Conservation (phyloP, 2,329 filamentous ascomycete genomes). For the Fusarium longipes region DNA sequence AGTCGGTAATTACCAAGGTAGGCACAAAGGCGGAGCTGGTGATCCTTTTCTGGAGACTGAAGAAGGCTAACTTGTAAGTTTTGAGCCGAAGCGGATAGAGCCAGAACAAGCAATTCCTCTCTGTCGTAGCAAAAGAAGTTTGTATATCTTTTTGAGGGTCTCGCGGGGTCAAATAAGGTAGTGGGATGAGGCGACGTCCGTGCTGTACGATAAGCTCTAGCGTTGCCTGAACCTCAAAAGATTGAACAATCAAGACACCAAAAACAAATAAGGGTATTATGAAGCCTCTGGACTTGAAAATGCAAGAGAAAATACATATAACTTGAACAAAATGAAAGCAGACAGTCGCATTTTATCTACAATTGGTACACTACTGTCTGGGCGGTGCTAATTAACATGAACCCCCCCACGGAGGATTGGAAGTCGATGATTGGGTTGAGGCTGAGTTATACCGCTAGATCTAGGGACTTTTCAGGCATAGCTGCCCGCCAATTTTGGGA, state of each 20-base stretch:
- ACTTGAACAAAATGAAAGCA: constrained; percentile 15
- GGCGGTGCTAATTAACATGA: constrained; percentile 36
- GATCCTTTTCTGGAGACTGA: constrained; percentile 17
- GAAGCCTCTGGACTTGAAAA: not conserved
- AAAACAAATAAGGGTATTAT: not conserved
- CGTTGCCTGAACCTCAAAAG: not conserved
- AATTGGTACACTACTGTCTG: constrained; percentile 20
- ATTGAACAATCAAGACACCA: not conserved
- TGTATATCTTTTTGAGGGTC: constrained; percentile 18
- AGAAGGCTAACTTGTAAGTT: not conserved
- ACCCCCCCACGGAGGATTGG: constrained; percentile 40
- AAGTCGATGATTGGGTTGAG: constrained; percentile 38
- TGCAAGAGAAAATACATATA: not conserved
- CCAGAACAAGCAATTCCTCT: not conserved
- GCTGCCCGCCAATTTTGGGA: constrained; percentile 29
- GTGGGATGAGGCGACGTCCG: constrained; percentile 18
- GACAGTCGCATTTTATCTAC: constrained; percentile 22
- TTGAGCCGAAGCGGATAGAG: not conserved
- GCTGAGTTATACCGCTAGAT: constrained; percentile 35
- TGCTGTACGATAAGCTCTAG: not conserved
- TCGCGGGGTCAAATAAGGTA: constrained; percentile 31
- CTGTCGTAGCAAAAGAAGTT: constrained; percentile 8
- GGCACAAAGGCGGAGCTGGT: constrained; percentile 20
- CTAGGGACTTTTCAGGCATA: constrained; percentile 35
- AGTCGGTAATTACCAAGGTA: too few species aligned